These are phyloP conservation scores for Clitocybe nebularis DNA, from an alignment of 1,284 basidiomycete genomes.

Conservation along the genomic window DNA sequence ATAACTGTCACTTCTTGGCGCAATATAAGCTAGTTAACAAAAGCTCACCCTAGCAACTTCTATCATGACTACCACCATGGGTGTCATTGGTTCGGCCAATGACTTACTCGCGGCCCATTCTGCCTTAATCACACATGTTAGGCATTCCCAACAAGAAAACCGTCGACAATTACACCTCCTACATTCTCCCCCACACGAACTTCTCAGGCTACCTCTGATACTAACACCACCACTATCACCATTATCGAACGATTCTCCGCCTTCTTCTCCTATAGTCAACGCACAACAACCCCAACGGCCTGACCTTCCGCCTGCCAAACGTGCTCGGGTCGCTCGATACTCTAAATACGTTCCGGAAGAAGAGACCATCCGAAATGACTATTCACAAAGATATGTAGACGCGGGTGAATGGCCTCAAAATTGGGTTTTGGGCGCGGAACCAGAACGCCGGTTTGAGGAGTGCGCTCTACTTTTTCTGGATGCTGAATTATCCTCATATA, in stretches of 20 bases:
- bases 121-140: constrained; percentile 30
- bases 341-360: constrained; percentile 84
- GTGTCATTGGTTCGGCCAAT: constrained; percentile 46
- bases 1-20: no score
- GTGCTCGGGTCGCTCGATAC: constrained; percentile 63
- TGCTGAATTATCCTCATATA: constrained; percentile 5
- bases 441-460: constrained; percentile 90
- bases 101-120: constrained; percentile 46
- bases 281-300: constrained; percentile 36
- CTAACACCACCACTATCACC: constrained; percentile 42
- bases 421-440: constrained; percentile 83
- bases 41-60: constrained; percentile 2
- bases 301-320: constrained; percentile 68
- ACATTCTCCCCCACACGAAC: constrained; percentile 24
- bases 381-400: constrained; percentile 86
- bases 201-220: constrained; percentile 46
- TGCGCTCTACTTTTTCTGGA: constrained; percentile 29
- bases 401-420: constrained; percentile 90
- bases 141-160: constrained; percentile 32
- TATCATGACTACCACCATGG: constrained; percentile 21
- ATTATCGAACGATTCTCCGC: constrained; percentile 35
- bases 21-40: no score
- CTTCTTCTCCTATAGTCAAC: constrained; percentile 40
- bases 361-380: constrained; percentile 94
- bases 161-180: constrained; percentile 28